Percentiles rank a stretch among this genome's conserved stretches.
These are phyloP conservation scores for Lunasporangiospora selenospora DNA, from an alignment of 192 early-diverging fungal genomes.

Conservation along the genomic window DNA sequence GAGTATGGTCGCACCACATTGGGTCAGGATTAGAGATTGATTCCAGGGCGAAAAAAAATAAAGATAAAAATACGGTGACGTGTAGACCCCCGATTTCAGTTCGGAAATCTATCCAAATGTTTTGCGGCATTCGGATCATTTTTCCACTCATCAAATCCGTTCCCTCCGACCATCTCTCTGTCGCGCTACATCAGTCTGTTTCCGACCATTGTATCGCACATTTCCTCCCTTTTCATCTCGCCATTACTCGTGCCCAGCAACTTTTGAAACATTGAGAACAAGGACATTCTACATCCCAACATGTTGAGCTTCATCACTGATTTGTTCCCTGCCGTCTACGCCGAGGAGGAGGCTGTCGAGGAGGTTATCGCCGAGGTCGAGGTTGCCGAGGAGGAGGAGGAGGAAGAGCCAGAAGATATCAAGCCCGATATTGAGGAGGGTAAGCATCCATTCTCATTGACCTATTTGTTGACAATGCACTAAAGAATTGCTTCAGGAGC, in stretches of 20 bases:
- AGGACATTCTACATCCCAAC: conserved; percentile 8
- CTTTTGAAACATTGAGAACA: no score
- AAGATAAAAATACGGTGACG: background rate
- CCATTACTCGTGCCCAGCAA: no score
- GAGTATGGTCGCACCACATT: conserved; percentile 46
- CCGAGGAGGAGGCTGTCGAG: conserved; percentile 58
- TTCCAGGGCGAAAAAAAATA: no score
- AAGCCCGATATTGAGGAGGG: conserved; percentile 67
- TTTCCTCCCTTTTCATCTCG: no score
- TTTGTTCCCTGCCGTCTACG: conserved; percentile 68
- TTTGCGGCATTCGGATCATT: no score
- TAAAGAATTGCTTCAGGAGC: no score
- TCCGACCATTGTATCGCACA: no score
- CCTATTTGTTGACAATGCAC: no score
- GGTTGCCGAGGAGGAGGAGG: conserved; percentile 52
- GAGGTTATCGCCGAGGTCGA: conserved; percentile 50
- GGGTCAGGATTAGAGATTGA: conserved; percentile 33
- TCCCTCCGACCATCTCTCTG: background rate
- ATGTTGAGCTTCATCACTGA: conserved; percentile 54
- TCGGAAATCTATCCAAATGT: background rate
- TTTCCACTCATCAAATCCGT: background rate
- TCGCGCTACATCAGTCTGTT: no score
- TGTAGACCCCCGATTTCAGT: no score
- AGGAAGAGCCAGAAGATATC: conserved; percentile 66
- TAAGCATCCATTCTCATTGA: conserved; percentile 26